Evolutionary conservation across 768 basidiomycete species (phyloP).

Genomic region (Cystobasidium onofrii): DNA sequence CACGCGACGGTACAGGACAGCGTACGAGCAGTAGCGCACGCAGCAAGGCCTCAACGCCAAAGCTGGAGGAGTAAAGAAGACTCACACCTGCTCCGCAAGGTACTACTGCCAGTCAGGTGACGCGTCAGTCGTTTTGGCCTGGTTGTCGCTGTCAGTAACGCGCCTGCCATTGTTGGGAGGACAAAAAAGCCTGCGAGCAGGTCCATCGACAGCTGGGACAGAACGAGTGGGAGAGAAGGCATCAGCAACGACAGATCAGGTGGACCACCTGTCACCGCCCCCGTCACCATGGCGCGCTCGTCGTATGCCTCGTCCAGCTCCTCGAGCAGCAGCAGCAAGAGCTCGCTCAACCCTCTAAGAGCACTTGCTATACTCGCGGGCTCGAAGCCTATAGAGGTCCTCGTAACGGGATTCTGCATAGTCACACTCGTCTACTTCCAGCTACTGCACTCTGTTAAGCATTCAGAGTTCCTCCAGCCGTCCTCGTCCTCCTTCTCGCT

Average conservation of each 20-base stretch:
- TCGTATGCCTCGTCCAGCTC: not conserved
- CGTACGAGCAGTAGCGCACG: not conserved
- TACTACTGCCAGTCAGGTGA: not conserved
- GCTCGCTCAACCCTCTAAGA: conserved; percentile 16
- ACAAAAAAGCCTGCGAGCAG: not conserved
- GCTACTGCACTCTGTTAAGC: conserved; percentile 77
- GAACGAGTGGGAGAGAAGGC: not conserved
- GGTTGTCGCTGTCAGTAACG: not conserved
- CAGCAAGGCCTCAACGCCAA: not conserved
- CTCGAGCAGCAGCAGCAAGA: not conserved
- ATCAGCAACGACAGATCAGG: too few relatives aligned
- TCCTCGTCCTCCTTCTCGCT: not conserved
- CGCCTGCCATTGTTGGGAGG: not conserved
- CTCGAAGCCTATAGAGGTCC: conserved; percentile 39
- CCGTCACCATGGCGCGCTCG: conserved; percentile 8
- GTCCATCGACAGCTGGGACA: not conserved
- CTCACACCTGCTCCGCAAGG: too few relatives aligned
- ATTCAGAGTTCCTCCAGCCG: conserved; percentile 46
- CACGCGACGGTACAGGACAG: too few relatives aligned
- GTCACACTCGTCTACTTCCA: conserved; percentile 94
- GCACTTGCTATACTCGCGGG: conserved; percentile 34
- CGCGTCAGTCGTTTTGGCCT: not conserved
- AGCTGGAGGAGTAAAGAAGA: too few relatives aligned
- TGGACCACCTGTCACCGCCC: too few relatives aligned
- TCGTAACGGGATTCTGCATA: conserved; percentile 72